A percentile compares a stretch with the other conserved stretches of the same genome.
These are phyloP conservation scores for Thymus quinquecostatus DNA, from an alignment of 257 asterid genomes.

Conservation along the genomic window DNA sequence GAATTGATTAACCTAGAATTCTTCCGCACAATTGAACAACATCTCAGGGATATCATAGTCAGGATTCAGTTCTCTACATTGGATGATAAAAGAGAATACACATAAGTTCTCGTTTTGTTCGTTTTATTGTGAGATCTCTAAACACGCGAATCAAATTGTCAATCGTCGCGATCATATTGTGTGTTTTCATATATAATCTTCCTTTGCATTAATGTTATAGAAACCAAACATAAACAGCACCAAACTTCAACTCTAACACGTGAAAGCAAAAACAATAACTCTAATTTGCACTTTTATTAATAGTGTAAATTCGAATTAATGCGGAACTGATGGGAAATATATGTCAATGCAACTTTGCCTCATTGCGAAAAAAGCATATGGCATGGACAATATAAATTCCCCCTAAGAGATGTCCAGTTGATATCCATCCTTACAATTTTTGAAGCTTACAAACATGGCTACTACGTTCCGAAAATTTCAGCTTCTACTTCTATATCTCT, in stretches of 20 bases:
- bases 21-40: too few species aligned
- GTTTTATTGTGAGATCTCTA: too few species aligned
- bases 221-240: not conserved
- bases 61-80: too few species aligned
- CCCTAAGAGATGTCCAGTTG: not conserved
- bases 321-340: not conserved
- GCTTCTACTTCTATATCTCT: constrained; percentile 28
- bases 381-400: constrained; percentile 21
- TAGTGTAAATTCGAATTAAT: not conserved
- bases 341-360: constrained; percentile 2
- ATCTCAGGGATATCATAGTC: too few species aligned
- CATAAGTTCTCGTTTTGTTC: too few species aligned
- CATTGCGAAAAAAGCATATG: not conserved
- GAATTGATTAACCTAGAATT: too few species aligned
- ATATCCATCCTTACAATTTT: not conserved
- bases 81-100: too few species aligned
- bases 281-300: not conserved
- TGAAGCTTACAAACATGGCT: constrained; percentile 22
- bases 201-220: too few species aligned
- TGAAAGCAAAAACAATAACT: not conserved
- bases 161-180: too few species aligned
- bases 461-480: not conserved
- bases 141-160: too few species aligned
- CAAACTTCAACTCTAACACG: not conserved
- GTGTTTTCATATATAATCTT: too few species aligned